Base-by-base conservation (phyloP, 2,329 filamentous ascomycete species). In the Colletotrichum musicola region DNA sequence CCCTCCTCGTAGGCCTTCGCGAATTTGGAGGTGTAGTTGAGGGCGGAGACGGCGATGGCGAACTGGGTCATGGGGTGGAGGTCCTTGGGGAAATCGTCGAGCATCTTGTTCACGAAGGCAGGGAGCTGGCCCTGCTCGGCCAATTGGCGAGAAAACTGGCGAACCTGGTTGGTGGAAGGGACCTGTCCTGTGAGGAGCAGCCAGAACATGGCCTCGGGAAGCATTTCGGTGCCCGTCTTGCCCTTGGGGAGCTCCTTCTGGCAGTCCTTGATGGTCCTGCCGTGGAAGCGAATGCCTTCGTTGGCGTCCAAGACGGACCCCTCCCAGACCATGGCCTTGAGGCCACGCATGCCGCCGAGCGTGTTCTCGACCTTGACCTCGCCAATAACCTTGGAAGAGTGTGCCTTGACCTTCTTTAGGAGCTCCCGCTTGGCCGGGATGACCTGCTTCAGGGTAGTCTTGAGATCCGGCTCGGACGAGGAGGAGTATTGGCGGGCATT, bases 181-280 rank as follows among this genome's bases (percentile, higher is more conserved):
- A 98, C 93, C 81, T 97, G 88, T 68, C 96, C 96, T 10, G 96
- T 99, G 74, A 99, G 86, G 58, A 99, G 90, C 49, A 98, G 90
- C 96, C 96, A 99, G 88, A 99, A 99, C 96, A 99, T 99, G 81
- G 95, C 91, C 83, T 99, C 96, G 55, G 96, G 96, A 13, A 98
- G 89, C 96, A 98, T 99, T 84, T 98, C 95, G 6, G 94, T 97
- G 75, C 95, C 94, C 3, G 92, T 89, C 68, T 88, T 94, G 74
- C 95, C 96, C 86, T 98, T 98, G 79, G 96, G 95, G 16, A 98
- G 90, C 80, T 94, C 92, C 74, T 91, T 89, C 79, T 98, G 96
- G 85, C 96, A 99, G 79, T 99, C 95, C 84, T 97, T 97, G 86
- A 99, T 99, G 72, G 95, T 98, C 77, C 92, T 92, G 79, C 96